These are phyloP conservation scores for Exophiala sp. DNA, from an alignment of 2,329 filamentous ascomycete genomes.

Conservation along the genomic window DNA sequence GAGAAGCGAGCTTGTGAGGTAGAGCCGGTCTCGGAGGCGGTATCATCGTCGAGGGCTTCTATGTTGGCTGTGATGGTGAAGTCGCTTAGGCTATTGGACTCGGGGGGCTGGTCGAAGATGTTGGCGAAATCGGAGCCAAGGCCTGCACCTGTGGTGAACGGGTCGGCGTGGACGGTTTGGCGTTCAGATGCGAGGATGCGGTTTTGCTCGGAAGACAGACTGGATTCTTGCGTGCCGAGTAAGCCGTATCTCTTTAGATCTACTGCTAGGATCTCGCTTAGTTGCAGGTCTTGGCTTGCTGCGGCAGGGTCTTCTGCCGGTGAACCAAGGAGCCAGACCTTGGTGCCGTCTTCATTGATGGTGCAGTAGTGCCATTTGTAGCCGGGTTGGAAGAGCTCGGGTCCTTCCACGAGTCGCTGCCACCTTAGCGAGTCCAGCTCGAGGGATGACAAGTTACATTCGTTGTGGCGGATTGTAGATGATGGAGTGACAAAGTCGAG, in stretches of 20 bases:
- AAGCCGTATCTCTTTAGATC: conserved; percentile 90
- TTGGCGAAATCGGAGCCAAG: conserved; percentile 82
- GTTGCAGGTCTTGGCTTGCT: conserved; percentile 77
- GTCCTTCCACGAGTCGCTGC: conserved; percentile 92
- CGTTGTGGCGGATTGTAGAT: conserved; percentile 76
- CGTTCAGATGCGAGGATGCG: conserved; percentile 52
- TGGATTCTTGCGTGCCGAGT: conserved; percentile 70
- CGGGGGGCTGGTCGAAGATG: conserved; percentile 81
- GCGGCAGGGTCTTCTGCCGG: conserved; percentile 71
- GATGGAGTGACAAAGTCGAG: conserved; percentile 93
- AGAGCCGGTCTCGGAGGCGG: conserved; percentile 24
- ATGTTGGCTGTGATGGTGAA: conserved; percentile 85
- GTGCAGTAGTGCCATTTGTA: conserved; percentile 99
- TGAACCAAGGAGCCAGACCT: conserved; percentile 94
- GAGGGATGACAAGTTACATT: conserved; percentile 85
- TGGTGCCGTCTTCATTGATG: conserved; percentile 90
- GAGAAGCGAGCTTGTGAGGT: conserved; percentile 23
- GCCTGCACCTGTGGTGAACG: conserved; percentile 31
- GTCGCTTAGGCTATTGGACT: conserved; percentile 74
- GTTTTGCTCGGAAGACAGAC: conserved; percentile 47
- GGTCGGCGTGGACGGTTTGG: conserved; percentile 50
- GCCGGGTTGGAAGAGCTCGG: conserved; percentile 85
- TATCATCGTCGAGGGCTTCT: conserved; percentile 61
- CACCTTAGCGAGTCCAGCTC: conserved; percentile 84
- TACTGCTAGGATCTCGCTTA: conserved; percentile 91